Evolutionary conservation across 306 rosid genomes (phyloP), one percentile per base, ranked within the genome.

Genomic region (Phaseolus lunatus): DNA sequence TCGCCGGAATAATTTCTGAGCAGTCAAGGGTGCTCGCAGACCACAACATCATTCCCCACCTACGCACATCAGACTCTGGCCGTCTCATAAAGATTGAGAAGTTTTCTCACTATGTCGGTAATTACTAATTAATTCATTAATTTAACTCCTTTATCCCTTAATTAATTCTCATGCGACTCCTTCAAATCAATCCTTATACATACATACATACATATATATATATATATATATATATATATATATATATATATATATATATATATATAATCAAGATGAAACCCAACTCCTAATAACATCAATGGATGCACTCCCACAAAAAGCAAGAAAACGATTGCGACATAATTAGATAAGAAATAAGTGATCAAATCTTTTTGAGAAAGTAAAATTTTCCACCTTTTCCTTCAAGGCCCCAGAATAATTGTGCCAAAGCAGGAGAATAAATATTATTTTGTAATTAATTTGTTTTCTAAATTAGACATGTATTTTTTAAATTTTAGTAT

Each of bases 51-150:
- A 29, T 82, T 70, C 96, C 96, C 0, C 22, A 41, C 62, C n/a
- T 91, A 24, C 63, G 27, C 0, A 73, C 76, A 64, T 82, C 87
- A n/a, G 83, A 76, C 27, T 91, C 94, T 13, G 96, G 96, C 16
- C 93, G 94, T 11, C 48, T 88, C 44, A 76, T 48, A 44, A 72
- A 74, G 20, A 65, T 93, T 23, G 98, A 93, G 47, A 83, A 81
- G 44, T 93, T 93, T 83, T 83, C 98, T 8, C 83, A 84, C 73
- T 93, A 89, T 67, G 86, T 90, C 29, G 96, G 98, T 93, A 84
- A 49, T 39, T 39, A 39, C 44, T 39, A 39, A 2, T 37, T 37
- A 35, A 6, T 47, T n/a, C n/a, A n/a, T n/a, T n/a, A n/a, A n/a
- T n/a, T n/a, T n/a, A n/a, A n/a, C n/a, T n/a, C n/a, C n/a, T n/a